Percentiles rank a stretch among this genome's conserved stretches.
Conservation (phyloP, 2,329 filamentous ascomycete species). For the Epichloe coenophiala region DNA sequence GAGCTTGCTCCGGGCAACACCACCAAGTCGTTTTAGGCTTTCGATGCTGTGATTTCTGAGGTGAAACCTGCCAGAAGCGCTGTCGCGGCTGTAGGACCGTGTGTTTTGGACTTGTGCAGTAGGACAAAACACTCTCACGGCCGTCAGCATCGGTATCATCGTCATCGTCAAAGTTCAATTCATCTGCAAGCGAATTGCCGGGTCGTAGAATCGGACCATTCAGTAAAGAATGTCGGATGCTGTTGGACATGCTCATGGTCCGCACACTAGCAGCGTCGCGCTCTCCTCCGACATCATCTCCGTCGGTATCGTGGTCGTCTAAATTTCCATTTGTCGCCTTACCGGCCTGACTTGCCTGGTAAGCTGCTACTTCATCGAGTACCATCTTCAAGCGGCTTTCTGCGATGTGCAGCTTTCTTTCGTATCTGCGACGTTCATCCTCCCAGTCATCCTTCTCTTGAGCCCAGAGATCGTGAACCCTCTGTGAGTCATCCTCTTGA, state of each 20-base stretch:
- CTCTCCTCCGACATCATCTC: conserved; percentile 48
- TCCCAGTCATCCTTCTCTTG: conserved; percentile 78
- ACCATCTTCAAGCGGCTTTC: conserved; percentile 75
- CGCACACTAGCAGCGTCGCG: conserved; percentile 58
- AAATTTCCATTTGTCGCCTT: conserved; percentile 21
- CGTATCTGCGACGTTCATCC: conserved; percentile 65
- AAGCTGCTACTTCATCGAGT: conserved; percentile 70
- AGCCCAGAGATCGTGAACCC: conserved; percentile 68
- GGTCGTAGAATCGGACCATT: conserved; percentile 43
- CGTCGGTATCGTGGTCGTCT: conserved; percentile 38
- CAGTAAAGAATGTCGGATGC: conserved; percentile 60
- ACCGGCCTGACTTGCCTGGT: conserved; percentile 42
- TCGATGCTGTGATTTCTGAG: conserved; percentile 45
- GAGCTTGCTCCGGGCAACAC: conserved; percentile 38
- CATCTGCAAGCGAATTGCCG: conserved; percentile 74
- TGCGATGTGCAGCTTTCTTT: conserved; percentile 78
- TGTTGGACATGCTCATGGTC: conserved; percentile 60
- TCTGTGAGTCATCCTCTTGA: conserved; percentile 72
- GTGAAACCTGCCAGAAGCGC: conserved; percentile 34
- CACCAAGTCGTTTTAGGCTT: conserved; percentile 41
- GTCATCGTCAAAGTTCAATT: conserved; percentile 72
- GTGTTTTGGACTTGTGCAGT: conserved; percentile 30
- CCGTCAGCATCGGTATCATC: conserved; percentile 60
- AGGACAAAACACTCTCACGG: conserved; percentile 46
- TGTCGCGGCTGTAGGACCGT: conserved; percentile 45